Evolutionary conservation across 495 filamentous ascomycete species (phyloP).

Genomic region (Extremus antarcticus): DNA sequence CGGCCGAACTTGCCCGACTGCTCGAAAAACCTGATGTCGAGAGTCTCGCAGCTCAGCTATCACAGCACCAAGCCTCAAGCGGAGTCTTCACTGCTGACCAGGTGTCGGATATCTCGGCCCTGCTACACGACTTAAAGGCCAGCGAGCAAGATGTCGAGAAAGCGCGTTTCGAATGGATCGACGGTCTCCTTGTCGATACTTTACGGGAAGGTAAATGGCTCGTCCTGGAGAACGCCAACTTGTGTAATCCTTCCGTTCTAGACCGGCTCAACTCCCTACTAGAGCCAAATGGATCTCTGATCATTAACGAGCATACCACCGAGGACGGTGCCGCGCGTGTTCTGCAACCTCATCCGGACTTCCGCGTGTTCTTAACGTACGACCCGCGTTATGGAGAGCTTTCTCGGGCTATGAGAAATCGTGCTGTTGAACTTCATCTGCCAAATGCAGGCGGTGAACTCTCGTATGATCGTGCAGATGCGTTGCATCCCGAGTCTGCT

Average conservation of each 20-base stretch:
- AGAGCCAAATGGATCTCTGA: constrained; percentile 76
- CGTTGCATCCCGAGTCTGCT: constrained; percentile 6
- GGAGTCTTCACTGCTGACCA: neutral
- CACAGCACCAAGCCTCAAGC: neutral
- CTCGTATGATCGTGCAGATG: neutral
- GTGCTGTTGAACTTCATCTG: constrained; percentile 82
- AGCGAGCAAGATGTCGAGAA: constrained; percentile 36
- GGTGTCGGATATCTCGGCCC: neutral
- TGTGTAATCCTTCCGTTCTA: constrained; percentile 88
- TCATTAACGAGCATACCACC: constrained; percentile 81
- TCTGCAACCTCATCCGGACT: constrained; percentile 72
- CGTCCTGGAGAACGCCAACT: constrained; percentile 90
- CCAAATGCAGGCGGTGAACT: neutral
- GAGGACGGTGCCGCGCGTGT: constrained; percentile 70
- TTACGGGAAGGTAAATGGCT: constrained; percentile 83
- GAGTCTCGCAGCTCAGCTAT: neutral
- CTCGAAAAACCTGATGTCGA: neutral
- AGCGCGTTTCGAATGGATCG: constrained; percentile 91
- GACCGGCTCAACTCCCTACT: constrained; percentile 91
- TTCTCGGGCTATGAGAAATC: constrained; percentile 92
- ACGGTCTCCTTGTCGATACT: constrained; percentile 80
- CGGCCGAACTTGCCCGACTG: neutral
- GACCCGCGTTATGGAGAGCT: constrained; percentile 89
- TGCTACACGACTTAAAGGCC: neutral
- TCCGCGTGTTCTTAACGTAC: constrained; percentile 88